These are phyloP conservation scores for Ogataea degrootiae DNA, from an alignment of 805 yeast genomes.

Conservation along the genomic window DNA sequence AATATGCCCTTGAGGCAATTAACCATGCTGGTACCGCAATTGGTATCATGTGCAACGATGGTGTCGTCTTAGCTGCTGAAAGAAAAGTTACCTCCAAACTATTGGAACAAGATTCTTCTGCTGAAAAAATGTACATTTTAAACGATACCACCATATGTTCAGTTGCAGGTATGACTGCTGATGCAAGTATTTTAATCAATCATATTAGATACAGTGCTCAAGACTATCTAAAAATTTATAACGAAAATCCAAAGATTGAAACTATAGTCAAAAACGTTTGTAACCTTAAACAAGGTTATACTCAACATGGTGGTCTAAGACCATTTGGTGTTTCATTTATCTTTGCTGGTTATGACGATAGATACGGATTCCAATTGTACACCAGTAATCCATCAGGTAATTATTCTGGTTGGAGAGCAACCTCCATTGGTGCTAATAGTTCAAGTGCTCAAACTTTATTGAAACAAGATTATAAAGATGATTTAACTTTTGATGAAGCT, in stretches of 20 bases:
- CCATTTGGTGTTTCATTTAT: conserved; percentile 97
- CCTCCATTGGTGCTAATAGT: conserved; percentile 93
- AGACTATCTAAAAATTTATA: conserved; percentile 75
- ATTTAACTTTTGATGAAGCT: conserved; percentile 67
- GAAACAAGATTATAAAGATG: conserved; percentile 92
- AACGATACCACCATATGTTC: conserved; percentile 74
- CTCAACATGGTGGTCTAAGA: conserved; percentile 97
- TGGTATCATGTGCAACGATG: conserved; percentile 72
- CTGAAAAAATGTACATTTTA: conserved; percentile 85
- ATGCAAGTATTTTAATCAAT: conserved; percentile 86
- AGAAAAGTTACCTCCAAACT: conserved; percentile 90
- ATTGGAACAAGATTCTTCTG: conserved; percentile 87
- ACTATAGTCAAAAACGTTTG: conserved; percentile 82
- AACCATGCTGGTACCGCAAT: conserved; percentile 81
- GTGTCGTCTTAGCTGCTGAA: conserved; percentile 95
- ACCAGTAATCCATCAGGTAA: conserved; percentile 97
- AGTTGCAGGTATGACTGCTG: conserved; percentile 98
- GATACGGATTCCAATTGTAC: conserved; percentile 85
- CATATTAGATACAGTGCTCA: conserved; percentile 85
- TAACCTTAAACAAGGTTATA: conserved; percentile 94
- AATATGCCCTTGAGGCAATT: conserved; percentile 80
- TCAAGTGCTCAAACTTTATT: conserved; percentile 93
- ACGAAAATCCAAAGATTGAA: conserved; percentile 93
- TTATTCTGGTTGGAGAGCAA: conserved; percentile 98
- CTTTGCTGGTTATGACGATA: conserved; percentile 92